Percentiles rank a stretch among this genome's conserved stretches.
phyloP scores from a whole-genome alignment of 1,139 yeast species.

The Eremothecium sinecaudum region DNA sequence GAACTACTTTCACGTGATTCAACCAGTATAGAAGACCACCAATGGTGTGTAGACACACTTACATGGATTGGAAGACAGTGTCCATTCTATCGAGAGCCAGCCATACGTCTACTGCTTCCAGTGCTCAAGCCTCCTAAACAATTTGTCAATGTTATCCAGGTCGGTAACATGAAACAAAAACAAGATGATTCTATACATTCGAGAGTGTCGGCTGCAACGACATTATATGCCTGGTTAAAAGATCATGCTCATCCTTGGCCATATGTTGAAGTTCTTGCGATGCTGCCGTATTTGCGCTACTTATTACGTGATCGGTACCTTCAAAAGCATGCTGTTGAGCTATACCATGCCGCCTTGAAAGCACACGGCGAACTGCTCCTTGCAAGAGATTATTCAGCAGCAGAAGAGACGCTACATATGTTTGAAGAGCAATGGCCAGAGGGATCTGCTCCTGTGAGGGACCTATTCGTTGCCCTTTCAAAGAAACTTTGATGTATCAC shows the following conservation, averaged over 20 bases:
- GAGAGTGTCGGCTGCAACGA: constrained; percentile 1
- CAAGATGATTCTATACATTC: constrained; percentile 12
- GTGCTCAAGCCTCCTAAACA: constrained; percentile 15
- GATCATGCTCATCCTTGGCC: constrained; percentile 1
- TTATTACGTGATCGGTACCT: neutral
- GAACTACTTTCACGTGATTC: neutral
- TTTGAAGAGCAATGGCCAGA: neutral
- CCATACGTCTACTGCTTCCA: constrained; percentile 8
- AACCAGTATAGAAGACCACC: neutral
- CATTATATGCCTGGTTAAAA: constrained; percentile 1
- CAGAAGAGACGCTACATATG: neutral
- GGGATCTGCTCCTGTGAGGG: too few relatives aligned
- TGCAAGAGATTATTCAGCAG: neutral
- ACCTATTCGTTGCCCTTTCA: too few relatives aligned
- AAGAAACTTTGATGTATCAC: too few relatives aligned
- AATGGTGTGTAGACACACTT: constrained; percentile 3
- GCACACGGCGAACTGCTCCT: neutral
- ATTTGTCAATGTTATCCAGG: constrained; percentile 19
- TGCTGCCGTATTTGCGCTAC: neutral
- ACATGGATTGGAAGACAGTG: constrained; percentile 1
- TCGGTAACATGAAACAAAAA: constrained; percentile 24
- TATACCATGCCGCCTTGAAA: neutral
- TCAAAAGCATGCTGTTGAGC: neutral
- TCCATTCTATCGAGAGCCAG: constrained; percentile 1
- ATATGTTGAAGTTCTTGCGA: neutral